phyloP scores from a whole-genome alignment of 148 eudicot species.

The Mesembryanthemum crystallinum region DNA sequence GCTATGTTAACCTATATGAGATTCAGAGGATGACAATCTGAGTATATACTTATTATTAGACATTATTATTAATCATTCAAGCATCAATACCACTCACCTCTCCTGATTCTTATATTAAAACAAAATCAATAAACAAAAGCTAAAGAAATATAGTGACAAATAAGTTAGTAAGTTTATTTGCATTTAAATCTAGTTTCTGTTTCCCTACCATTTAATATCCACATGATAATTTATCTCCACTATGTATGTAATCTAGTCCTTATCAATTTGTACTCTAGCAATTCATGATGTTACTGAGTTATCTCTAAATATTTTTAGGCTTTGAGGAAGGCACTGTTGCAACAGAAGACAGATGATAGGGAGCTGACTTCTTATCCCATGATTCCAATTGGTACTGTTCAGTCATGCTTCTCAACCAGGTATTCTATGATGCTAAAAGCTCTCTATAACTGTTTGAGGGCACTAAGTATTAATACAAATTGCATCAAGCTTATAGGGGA shows the following conservation, averaged over 20 bases:
- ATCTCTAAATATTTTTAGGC: constrained; percentile 39
- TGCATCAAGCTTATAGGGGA: neutral
- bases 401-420: constrained; percentile 94
- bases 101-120: neutral
- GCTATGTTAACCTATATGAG: neutral
- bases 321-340: constrained; percentile 60
- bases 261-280: neutral
- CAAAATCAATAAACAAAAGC: neutral
- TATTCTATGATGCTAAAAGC: constrained; percentile 17
- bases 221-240: neutral
- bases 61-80: neutral
- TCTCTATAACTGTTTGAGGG: neutral
- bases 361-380: constrained; percentile 63
- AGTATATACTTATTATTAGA: neutral
- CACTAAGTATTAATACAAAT: neutral
- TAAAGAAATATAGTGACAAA: neutral
- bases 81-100: neutral
- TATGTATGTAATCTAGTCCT: neutral
- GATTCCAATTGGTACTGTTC: constrained; percentile 68
- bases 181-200: neutral
- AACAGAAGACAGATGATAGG: constrained; percentile 36
- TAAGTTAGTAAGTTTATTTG: neutral
- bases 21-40: neutral
- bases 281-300: neutral
- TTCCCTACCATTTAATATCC: neutral